Base-by-base conservation (phyloP, 805 yeast genomes). In the Wickerhamiella galacta region DNA sequence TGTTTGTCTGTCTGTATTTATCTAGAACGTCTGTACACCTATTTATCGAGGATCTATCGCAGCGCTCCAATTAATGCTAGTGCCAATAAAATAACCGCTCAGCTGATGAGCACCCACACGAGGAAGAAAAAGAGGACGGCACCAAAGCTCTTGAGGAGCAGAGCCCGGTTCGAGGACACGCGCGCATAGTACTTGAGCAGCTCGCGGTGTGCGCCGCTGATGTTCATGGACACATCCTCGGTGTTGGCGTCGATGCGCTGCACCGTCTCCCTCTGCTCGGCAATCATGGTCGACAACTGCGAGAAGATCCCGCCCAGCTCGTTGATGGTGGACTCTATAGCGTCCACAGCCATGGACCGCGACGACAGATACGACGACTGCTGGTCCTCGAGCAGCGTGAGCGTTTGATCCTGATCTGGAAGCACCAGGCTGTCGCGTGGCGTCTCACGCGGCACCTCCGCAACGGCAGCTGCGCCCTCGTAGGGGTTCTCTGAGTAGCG, bases 221-320 rank as follows among this genome's bases (percentile, higher is more conserved):
- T 85, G 52, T 85, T 90, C 51, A 87, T 53, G 46, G 81, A 72
- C 34, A 87, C 82, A 48, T 90, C 96, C 45, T 85, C 95, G 5
- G 93, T 93, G 50, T 90, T 85, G 35, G 74, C 80, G 56, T 90
- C 98, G 41, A 90, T 90, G 49, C 96, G 64, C 54, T 87, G 96
- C 36, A 90, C 87, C 11, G 78, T 79, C 47, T 90, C 98, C 25
- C 96, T 87, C 57, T 90, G 98, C 54, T 90, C 96, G 40, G 80
- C 83, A 6, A 90, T 95, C 96, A 90, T 87, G 1, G 93, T 77
- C 4, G 96, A 94, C 46, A 90, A 64, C 56, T 90, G 98, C 47
- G 80, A 87, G 59, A 90, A 90, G 39, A 90, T 64, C 31, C 79
- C 77, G 27, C 98, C 98, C 31, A 90, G 93, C 54, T 90, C 96